phyloP scores from a whole-genome alignment of 2,329 filamentous ascomycete species.

The Fusarium sp. region DNA sequence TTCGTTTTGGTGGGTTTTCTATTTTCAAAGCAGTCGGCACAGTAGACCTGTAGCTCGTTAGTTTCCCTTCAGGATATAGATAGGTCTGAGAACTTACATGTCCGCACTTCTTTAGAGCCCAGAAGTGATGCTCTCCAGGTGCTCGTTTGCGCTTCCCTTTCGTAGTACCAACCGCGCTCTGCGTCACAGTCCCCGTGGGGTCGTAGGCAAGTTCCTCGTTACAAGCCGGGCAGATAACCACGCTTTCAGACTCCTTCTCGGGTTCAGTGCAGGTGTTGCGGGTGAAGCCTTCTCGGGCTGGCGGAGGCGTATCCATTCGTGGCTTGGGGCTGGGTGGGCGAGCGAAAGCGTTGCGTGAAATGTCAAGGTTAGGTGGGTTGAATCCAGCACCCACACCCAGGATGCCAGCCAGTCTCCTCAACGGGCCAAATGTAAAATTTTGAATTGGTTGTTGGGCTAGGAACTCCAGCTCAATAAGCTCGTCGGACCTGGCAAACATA shows the following conservation, averaged over 20 bases:
- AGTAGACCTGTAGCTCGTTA: slow-evolving; percentile 65
- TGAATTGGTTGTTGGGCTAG: slow-evolving; percentile 41
- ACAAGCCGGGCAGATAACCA: slow-evolving; percentile 87
- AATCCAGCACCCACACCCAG: slow-evolving; percentile 40
- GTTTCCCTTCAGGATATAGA: background rate
- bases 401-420: slow-evolving; percentile 44
- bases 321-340: slow-evolving; percentile 55
- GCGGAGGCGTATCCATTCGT: slow-evolving; percentile 70
- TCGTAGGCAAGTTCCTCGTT: slow-evolving; percentile 84
- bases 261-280: slow-evolving; percentile 66
- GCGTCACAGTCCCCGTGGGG: slow-evolving; percentile 54
- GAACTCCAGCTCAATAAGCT: slow-evolving; percentile 46
- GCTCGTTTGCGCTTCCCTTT: slow-evolving; percentile 59
- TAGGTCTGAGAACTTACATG: slow-evolving; percentile 71
- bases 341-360: slow-evolving; percentile 48
- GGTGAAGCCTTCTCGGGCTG: slow-evolving; percentile 81
- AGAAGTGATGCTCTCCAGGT: slow-evolving; percentile 83
- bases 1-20: slow-evolving; percentile 56
- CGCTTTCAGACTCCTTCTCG: slow-evolving; percentile 68
- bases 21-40: slow-evolving; percentile 69
- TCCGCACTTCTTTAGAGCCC: slow-evolving; percentile 90
- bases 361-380: slow-evolving; percentile 38
- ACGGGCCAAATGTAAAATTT: slow-evolving; percentile 40
- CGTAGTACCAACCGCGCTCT: slow-evolving; percentile 30
- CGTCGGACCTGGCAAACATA: slow-evolving; percentile 35